Percentiles rank a stretch among this genome's conserved stretches.
These are phyloP conservation scores for Diaporthe sp. DNA, from an alignment of 2,329 filamentous ascomycete species.

Conservation along the genomic window DNA sequence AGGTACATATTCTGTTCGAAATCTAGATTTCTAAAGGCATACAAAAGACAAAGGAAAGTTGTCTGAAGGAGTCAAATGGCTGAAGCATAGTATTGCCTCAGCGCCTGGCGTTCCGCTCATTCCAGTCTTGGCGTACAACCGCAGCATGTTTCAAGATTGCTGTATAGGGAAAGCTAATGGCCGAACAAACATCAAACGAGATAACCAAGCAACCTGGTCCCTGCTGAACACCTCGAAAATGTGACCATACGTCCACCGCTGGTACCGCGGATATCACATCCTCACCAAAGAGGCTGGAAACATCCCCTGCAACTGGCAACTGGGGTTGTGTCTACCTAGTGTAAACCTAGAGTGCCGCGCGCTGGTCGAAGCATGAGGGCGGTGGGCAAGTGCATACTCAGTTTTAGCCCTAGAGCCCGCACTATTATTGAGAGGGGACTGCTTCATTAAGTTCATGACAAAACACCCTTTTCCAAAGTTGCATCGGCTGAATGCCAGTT, in stretches of 20 bases:
- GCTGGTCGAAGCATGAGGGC: background rate
- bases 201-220: background rate
- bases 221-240: background rate
- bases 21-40: background rate
- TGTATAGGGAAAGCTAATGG: background rate
- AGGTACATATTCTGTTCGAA: background rate
- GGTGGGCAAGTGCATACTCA: too few species aligned
- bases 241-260: background rate
- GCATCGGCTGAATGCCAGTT: background rate
- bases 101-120: background rate
- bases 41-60: background rate
- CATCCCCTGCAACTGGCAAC: background rate
- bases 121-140: constrained; percentile 2
- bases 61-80: constrained; percentile 5
- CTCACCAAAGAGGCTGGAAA: background rate
- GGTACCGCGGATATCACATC: background rate
- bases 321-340: background rate
- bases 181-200: background rate
- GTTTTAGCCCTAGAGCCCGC: background rate
- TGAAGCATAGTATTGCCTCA: background rate
- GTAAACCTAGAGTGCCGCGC: background rate
- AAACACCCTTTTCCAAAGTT: background rate
- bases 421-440: background rate
- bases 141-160: constrained; percentile 19
- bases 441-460: background rate